These are phyloP conservation scores for Leishmania arabica DNA, from an alignment of 208 protist species.

Conservation along the genomic window DNA sequence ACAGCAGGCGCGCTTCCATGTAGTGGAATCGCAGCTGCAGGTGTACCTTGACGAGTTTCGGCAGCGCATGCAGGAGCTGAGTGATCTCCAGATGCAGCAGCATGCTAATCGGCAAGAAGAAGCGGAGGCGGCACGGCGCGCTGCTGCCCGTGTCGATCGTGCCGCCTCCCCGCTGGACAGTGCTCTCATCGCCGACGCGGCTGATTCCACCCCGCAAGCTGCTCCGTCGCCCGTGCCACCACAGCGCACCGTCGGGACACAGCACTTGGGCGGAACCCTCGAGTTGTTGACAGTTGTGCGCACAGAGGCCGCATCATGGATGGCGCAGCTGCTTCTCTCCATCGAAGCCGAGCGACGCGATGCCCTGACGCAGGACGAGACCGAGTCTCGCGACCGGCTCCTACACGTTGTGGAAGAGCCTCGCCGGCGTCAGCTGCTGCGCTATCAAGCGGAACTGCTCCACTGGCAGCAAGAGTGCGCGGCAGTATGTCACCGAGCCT, in stretches of 20 bases:
- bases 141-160: conserved; percentile 1
- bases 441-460: conserved; percentile 7
- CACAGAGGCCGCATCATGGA: conserved; percentile 15
- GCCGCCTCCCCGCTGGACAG: not conserved
- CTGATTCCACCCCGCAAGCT: not conserved
- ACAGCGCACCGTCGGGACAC: conserved; percentile 10
- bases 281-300: conserved; percentile 13
- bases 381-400: conserved; percentile 6
- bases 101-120: not conserved
- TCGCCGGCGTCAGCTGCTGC: conserved; percentile 7
- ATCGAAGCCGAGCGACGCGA: conserved; percentile 8
- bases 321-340: not conserved
- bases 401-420: conserved; percentile 15
- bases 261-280: conserved; percentile 19
- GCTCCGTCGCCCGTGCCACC: not conserved
- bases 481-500: not conserved
- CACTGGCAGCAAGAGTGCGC: conserved; percentile 4
- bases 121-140: not conserved
- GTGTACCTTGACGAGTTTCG: conserved; percentile 11
- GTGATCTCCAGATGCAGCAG: not conserved
- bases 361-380: conserved; percentile 5
- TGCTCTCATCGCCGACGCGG: not conserved
- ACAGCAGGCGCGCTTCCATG: conserved; percentile 18
- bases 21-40: conserved; percentile 5
- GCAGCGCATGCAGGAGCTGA: conserved; percentile 7